A percentile compares a stretch with the other conserved stretches of the same genome.
These are phyloP conservation scores for Paramecium pentaurelia DNA, from an alignment of 73 alveolate species.

Conservation along the genomic window DNA sequence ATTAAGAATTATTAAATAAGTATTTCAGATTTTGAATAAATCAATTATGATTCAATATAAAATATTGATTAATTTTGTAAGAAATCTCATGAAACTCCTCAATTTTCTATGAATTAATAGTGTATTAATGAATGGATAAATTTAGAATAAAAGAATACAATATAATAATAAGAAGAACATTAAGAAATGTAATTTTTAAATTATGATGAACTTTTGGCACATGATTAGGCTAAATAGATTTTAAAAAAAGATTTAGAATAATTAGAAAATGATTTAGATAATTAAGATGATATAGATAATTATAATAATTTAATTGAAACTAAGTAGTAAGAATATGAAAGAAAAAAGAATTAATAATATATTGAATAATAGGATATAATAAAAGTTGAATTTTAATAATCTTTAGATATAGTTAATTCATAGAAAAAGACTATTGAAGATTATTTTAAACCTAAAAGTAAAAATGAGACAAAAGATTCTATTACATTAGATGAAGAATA, in stretches of 20 bases:
- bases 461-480: not conserved
- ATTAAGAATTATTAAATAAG: not conserved
- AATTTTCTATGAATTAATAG: not conserved
- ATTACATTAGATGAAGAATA: not conserved
- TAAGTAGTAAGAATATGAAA: not conserved
- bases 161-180: not conserved
- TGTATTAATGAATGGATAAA: not conserved
- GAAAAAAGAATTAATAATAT: not conserved
- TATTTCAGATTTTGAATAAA: not conserved
- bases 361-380: not conserved
- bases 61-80: not conserved
- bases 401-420: not conserved
- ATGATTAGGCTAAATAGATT: not conserved
- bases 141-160: not conserved
- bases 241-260: not conserved
- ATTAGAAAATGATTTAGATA: not conserved
- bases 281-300: not conserved
- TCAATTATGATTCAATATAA: not conserved
- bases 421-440: not conserved
- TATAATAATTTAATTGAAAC: not conserved
- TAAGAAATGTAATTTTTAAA: not conserved
- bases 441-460: not conserved
- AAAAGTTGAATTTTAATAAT: not conserved
- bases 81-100: not conserved
- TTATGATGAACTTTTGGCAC: not conserved